These are phyloP conservation scores for Mycena latifolia DNA, from an alignment of 768 basidiomycete species.

Conservation along the genomic window DNA sequence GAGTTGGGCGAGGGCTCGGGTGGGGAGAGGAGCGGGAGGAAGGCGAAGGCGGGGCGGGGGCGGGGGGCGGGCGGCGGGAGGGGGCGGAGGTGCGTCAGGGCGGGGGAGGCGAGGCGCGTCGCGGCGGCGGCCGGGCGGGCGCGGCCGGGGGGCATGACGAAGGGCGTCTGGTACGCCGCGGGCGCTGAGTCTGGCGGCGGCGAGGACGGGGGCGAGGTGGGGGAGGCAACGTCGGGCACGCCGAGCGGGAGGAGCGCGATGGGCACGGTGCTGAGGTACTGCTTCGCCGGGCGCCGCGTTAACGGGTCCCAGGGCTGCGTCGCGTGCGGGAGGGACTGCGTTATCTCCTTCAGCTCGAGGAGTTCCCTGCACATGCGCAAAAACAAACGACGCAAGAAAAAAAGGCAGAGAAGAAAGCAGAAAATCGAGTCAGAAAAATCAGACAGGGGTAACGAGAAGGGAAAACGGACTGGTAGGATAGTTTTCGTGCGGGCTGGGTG, in stretches of 20 bases:
- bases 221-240: conserved; percentile 38
- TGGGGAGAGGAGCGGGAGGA: conserved; percentile 30
- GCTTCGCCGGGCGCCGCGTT: conserved; percentile 52
- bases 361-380: conserved; percentile 66
- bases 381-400: no score
- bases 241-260: conserved; percentile 71
- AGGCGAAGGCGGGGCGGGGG: conserved; percentile 23
- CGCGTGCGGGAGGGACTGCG: conserved; percentile 71
- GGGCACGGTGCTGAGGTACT: conserved; percentile 67
- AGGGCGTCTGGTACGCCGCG: conserved; percentile 9
- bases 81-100: conserved; percentile 34
- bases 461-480: conserved; percentile 75
- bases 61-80: conserved; percentile 13
- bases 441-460: neutral
- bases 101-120: conserved; percentile 23
- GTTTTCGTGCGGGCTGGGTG: conserved; percentile 68
- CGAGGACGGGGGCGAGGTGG: neutral
- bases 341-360: conserved; percentile 78
- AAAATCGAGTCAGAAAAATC: conserved; percentile 4
- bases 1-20: conserved; percentile 13
- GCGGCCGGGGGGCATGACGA: conserved; percentile 37
- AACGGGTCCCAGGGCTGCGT: conserved; percentile 63
- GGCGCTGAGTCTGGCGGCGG: neutral
- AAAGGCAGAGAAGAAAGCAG: no score
- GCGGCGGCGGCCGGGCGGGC: conserved; percentile 4